Base-by-base conservation (phyloP, 2,329 filamentous ascomycete species). In the Periconia sp. region DNA sequence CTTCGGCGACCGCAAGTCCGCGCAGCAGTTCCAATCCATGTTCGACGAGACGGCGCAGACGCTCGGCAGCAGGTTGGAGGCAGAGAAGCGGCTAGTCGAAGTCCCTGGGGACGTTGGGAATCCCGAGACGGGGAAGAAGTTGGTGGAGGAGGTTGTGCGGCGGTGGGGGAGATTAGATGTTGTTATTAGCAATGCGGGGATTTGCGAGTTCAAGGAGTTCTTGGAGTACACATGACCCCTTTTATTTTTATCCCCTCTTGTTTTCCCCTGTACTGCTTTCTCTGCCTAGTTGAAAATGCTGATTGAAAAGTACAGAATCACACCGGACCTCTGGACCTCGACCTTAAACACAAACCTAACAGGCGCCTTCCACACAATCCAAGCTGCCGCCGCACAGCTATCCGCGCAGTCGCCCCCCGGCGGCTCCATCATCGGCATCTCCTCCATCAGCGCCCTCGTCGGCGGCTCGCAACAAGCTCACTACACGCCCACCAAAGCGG, bases 121-220 rank as follows among this genome's bases (percentile, higher is more conserved):
- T 52, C 85, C 87, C 0, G 80, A 84, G 47, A 92, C 89, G 0
- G 88, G 88, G 7, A 73, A 78, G 30, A 73, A 79, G 19, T 79
- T 96, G 17, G 85, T 96, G 5, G 72, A 75, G 10, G 77, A 79
- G 52, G 85, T 87, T 0, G 85, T 92, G 1, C 68, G 79, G 44
- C 71, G 73, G 44, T 87, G 83, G 65, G 76, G 78, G 11, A 65
- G 73, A 25, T 43, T 79, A 26, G 74, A 80, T 70, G 76, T 95
- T 5, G 92, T 92, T 69, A 87, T 96, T 19, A 89, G 85, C 68
- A 96, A 96, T 73, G 91, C 91, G 4, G 91, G 91, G 5, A 81
- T 96, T 46, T 96, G 90, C 76, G 81, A 88, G 52, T 96, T 96
- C 71, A 86, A 87, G 45, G 88, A 95, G 54, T 95, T 96, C 63